Conservation (phyloP, 2,329 filamentous ascomycete genomes). For the Tolypocladium amazonense region DNA sequence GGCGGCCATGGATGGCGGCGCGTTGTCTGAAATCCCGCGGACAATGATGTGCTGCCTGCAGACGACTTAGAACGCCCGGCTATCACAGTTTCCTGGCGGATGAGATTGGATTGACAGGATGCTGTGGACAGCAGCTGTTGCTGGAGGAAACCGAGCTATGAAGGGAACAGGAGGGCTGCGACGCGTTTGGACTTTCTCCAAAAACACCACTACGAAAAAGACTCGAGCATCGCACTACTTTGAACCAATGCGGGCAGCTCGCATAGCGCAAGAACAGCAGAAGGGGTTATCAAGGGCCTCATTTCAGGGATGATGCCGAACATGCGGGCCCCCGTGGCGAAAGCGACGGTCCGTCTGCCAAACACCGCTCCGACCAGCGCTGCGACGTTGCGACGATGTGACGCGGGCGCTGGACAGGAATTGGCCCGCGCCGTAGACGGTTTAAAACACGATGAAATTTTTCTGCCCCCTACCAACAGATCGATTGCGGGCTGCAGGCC, state of each 20-base stretch:
- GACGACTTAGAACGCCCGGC: neutral
- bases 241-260: no score
- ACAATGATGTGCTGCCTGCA: no score
- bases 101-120: neutral
- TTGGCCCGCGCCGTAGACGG: neutral
- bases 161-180: neutral
- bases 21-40: no score
- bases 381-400: no score
- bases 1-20: neutral
- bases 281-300: neutral
- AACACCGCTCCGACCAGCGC: no score
- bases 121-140: neutral
- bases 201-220: neutral
- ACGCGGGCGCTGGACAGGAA: neutral
- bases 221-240: neutral
- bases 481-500: neutral
- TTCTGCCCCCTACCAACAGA: no score
- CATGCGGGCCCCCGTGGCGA: neutral
- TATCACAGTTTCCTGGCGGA: neutral
- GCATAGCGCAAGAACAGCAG: neutral
- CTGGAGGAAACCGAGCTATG: neutral
- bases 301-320: neutral
- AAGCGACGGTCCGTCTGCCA: no score
- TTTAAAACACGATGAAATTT: neutral
- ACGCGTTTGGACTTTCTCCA: neutral